A percentile compares a stretch with the other conserved stretches of the same genome.
phyloP scores from a whole-genome alignment of 305 asterid species.

The Petunia hybrid region DNA sequence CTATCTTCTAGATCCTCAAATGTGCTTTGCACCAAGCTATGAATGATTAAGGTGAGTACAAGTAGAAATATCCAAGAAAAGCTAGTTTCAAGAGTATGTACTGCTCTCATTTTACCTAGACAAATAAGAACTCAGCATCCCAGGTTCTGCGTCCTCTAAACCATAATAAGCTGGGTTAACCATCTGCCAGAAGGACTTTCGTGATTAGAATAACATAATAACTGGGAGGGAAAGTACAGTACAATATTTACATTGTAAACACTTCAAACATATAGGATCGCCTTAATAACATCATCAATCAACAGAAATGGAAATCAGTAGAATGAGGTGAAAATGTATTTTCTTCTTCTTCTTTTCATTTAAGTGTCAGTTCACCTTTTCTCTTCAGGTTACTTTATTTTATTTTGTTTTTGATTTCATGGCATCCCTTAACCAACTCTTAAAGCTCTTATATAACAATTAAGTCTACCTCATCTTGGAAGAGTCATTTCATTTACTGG shows the following conservation, averaged over 20 bases:
- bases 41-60: slow-evolving; percentile 33
- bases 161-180: slow-evolving; percentile 97
- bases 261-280: slow-evolving; percentile 3
- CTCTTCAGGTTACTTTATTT: not conserved
- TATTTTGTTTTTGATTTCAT: not conserved
- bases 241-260: not conserved
- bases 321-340: slow-evolving; percentile 21
- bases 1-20: slow-evolving; percentile 98
- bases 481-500: slow-evolving; percentile 21
- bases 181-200: slow-evolving; percentile 56
- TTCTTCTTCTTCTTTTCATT: slow-evolving; percentile 15
- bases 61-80: slow-evolving; percentile 31
- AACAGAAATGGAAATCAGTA: not conserved
- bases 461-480: slow-evolving; percentile 14
- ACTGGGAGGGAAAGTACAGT: slow-evolving; percentile 27
- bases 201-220: slow-evolving; percentile 31
- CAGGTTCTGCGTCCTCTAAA: slow-evolving; percentile 82
- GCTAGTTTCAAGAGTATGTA: slow-evolving; percentile 30
- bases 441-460: not conserved
- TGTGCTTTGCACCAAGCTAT: slow-evolving; percentile 82
- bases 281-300: slow-evolving; percentile 4
- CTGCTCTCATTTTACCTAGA: slow-evolving; percentile 67
- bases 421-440: slow-evolving; percentile 2
- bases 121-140: slow-evolving; percentile 79
- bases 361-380: not conserved